Conservation (phyloP, 2,329 filamentous ascomycete genomes). For the Botryotinia globosa region DNA sequence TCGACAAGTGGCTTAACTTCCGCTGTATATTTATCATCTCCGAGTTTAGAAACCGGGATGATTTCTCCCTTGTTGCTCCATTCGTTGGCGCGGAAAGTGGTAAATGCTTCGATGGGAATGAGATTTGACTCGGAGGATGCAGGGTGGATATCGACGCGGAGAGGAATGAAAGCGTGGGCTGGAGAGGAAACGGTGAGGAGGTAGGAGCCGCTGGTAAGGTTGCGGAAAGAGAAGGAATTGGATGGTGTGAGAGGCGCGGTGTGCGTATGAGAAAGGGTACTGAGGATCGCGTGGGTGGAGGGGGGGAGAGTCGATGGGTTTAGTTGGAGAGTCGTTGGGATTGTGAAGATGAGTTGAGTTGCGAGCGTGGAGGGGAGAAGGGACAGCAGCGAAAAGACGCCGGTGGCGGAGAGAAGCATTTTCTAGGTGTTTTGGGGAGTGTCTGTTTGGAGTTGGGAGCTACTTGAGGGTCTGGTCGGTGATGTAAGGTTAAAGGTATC, state of each 20-base stretch:
- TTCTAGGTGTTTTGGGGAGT: not conserved
- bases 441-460: not conserved
- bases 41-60: constrained; percentile 40
- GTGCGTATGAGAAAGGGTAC: constrained; percentile 49
- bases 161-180: constrained; percentile 72
- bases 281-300: constrained; percentile 65
- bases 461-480: not conserved
- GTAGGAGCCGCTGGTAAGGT: constrained; percentile 71
- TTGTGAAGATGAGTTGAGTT: constrained; percentile 34
- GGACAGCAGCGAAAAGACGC: not conserved
- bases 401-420: constrained; percentile 7
- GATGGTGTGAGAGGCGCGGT: constrained; percentile 63
- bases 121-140: constrained; percentile 35
- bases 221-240: constrained; percentile 73
- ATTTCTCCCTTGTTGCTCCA: constrained; percentile 82
- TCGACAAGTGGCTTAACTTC: constrained; percentile 27
- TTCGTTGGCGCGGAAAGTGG: constrained; percentile 84
- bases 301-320: constrained; percentile 46
- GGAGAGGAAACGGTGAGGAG: constrained; percentile 76
- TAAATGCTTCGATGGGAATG: constrained; percentile 61
- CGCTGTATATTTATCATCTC: constrained; percentile 11
- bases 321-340: constrained; percentile 32
- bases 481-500: not conserved
- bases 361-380: constrained; percentile 41
- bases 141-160: constrained; percentile 69